Evolutionary conservation across 345 rosid genomes (phyloP), one percentile per base, ranked within the genome.

Genomic region (Pistacia atlantica): DNA sequence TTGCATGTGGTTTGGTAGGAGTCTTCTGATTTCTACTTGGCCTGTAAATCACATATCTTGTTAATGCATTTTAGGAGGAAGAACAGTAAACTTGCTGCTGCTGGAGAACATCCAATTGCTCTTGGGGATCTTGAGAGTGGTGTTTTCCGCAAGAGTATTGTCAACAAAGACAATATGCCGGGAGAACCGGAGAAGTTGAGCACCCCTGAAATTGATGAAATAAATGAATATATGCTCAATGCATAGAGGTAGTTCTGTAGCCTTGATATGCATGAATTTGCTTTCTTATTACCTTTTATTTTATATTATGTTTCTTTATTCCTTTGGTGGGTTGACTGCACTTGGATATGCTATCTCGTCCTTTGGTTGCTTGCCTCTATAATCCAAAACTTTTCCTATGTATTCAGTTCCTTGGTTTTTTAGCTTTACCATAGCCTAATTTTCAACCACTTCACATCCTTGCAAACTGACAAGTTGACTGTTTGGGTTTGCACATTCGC

Each of bases 1-100:
- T 22, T 48, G 13, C 35, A 72, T 72, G 10, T 17, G 8, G 75
- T 72, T 57, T 28, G 31, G 8, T 72, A 4, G 33, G 74, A 31
- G 51, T n/a, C 20, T 22, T 59, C 31, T 60, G 25, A 48, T 31
- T 46, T 13, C 35, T 51, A 52, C n/a, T 56, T 28, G 37, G 28
- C 14, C 63, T 55, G 49, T 17, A 61, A 11, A 22, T 63, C 4
- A 67, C 17, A 3, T 35, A 12, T 69, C 16, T 61, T 74, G 5
- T 20, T 71, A 71, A 60, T 72, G 35, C 58, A 14, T 81, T 78
- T 42, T 82, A 93, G 98, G 91, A 85, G 85, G 85, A 92, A 93
- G 88, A 92, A 89, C 80, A 83, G 80, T 74, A 90, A 85, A 88
- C 42, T 82, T 82, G 68, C 76, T 38, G 31, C 75, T 68, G 80